phyloP scores from a whole-genome alignment of 805 yeast genomes.

The Torulaspora microellipsoides region DNA sequence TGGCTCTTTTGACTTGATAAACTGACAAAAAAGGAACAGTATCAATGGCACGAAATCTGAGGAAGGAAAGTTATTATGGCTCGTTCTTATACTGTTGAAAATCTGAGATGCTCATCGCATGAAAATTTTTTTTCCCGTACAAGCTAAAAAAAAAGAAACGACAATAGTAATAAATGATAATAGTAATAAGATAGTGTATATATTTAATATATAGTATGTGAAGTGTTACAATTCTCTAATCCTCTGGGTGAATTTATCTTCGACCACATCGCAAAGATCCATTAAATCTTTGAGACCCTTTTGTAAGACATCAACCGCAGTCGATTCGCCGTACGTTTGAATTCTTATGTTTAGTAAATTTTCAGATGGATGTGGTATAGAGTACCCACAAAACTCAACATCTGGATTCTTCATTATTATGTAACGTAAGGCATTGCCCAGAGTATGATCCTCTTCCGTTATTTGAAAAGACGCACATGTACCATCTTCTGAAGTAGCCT shows the following conservation, averaged over 20 bases:
- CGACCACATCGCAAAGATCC: constrained; percentile 79
- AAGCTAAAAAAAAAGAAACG: constrained; percentile 30
- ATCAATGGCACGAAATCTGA: no score
- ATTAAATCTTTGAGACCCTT: constrained; percentile 84
- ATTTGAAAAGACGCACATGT: constrained; percentile 93
- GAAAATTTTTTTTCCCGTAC: constrained; percentile 8
- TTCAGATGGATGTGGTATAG: constrained; percentile 98
- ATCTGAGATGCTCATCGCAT: constrained; percentile 7
- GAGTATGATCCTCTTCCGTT: constrained; percentile 89
- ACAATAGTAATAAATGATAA: no score
- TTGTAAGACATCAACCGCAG: constrained; percentile 90
- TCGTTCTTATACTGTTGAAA: no score
- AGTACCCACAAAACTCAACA: constrained; percentile 97
- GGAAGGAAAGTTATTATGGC: no score
- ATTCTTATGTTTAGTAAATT: constrained; percentile 82
- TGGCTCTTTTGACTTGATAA: background rate
- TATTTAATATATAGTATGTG: background rate
- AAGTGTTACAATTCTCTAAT: constrained; percentile 43
- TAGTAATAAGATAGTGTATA: no score
- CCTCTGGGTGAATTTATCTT: constrained; percentile 67
- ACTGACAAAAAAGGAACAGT: background rate
- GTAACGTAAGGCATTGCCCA: constrained; percentile 91
- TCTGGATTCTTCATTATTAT: constrained; percentile 96
- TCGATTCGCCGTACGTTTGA: constrained; percentile 83
- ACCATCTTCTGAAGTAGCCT: constrained; percentile 91